Evolutionary conservation across 306 rosid genomes (phyloP).

Genomic region (Fragaria vesca): DNA sequence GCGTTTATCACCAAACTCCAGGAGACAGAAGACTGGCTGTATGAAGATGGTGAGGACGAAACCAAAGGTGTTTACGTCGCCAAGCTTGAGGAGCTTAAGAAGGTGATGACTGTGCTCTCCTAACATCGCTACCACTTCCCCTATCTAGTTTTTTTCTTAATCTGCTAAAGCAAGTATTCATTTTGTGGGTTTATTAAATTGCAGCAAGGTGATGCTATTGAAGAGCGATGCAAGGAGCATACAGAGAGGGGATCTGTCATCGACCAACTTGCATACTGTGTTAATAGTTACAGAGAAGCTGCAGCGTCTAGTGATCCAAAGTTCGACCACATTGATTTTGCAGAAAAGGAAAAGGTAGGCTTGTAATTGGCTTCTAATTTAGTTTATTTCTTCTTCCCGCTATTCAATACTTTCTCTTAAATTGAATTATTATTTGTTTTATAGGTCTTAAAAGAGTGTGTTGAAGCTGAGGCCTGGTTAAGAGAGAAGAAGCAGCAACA

Average conservation of each 20-base stretch:
- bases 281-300: constrained; percentile 78
- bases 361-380: neutral
- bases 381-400: neutral
- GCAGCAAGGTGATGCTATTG: constrained; percentile 96
- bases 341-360: constrained; percentile 74
- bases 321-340: constrained; percentile 80
- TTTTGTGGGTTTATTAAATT: constrained; percentile 20
- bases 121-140: neutral
- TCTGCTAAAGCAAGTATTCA: neutral
- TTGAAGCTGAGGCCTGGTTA: constrained; percentile 86
- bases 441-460: constrained; percentile 79
- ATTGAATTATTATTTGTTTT: neutral
- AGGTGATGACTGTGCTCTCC: constrained; percentile 34
- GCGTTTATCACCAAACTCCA: constrained; percentile 62
- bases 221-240: constrained; percentile 70
- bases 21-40: constrained; percentile 90
- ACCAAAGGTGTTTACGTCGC: constrained; percentile 90
- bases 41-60: constrained; percentile 95
- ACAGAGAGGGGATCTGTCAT: constrained; percentile 66
- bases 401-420: neutral
- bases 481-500: constrained; percentile 79
- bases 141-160: neutral
- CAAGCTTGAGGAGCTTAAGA: constrained; percentile 89
- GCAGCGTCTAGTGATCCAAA: constrained; percentile 67
- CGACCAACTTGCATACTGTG: constrained; percentile 55